A percentile compares a stretch with the other conserved stretches of the same genome.
phyloP scores from a whole-genome alignment of 257 asterid genomes.

The Avicennia marina region DNA sequence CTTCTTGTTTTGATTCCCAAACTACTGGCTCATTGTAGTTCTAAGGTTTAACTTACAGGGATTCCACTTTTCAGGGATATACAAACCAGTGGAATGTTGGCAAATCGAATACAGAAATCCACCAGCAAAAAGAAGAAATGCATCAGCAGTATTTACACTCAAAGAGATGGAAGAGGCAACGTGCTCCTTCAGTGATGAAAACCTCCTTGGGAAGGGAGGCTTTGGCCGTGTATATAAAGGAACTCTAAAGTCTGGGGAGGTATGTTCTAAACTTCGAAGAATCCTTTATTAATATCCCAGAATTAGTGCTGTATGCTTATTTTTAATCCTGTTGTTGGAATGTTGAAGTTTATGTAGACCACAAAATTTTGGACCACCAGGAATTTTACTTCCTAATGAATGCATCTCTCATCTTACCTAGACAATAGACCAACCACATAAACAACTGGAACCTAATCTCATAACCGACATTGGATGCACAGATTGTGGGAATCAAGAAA shows the following conservation, averaged over 20 bases:
- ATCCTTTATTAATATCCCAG: no score
- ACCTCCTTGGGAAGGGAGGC: conserved; percentile 94
- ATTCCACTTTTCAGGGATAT: conserved; percentile 55
- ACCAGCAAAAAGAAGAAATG: conserved; percentile 62
- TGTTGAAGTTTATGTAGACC: not conserved
- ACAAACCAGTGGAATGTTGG: conserved; percentile 84
- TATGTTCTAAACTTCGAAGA: conserved; percentile 7
- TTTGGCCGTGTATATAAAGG: conserved; percentile 93
- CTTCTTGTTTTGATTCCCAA: conserved; percentile 2
- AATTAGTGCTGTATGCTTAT: no score
- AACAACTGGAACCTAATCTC: not conserved
- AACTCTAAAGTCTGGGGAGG: conserved; percentile 86
- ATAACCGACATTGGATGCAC: conserved; percentile 5
- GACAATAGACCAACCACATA: not conserved
- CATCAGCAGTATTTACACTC: conserved; percentile 76
- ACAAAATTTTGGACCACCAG: not conserved
- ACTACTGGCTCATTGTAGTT: not conserved
- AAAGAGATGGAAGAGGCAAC: conserved; percentile 93
- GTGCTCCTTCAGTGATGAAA: conserved; percentile 60
- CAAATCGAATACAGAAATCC: conserved; percentile 57
- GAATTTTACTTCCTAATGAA: not conserved
- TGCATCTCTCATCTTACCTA: not conserved
- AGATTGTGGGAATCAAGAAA: conserved; percentile 95
- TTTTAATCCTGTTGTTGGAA: no score
- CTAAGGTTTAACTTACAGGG: not conserved